Base-by-base conservation (phyloP, 805 yeast species). In the Debaryomyces castellii region DNA sequence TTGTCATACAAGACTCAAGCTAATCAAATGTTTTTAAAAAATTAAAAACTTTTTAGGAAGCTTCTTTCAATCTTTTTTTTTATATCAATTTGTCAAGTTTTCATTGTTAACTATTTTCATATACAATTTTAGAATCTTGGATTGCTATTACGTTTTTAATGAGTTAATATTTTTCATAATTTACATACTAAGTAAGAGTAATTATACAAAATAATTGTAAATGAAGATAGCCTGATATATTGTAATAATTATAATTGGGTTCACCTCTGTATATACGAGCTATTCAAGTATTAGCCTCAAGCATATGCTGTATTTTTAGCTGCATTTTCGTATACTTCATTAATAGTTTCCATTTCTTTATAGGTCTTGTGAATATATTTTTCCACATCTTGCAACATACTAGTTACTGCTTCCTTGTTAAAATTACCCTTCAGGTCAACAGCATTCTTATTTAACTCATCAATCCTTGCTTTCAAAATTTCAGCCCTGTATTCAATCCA, bases 401-500 rank as follows among this genome's bases (percentile, higher is more conserved):
- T 49, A 16, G 57, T 58, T 17, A 57, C 47, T 12, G 45, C 45
- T 3, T 57, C 58, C 50, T 67, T 69, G 39, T 62, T 54, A 44
- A 69, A 69, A 1, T 38, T 34, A 1, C 57, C 60, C 1, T 44
- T 39, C n/a, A 41, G 45, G 17, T 45, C 50, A 17, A 41, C 47
- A 25, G 54, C 34, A 4, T 40, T 41, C 2, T 45, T 45, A 22
- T 54, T 57, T 47, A 66, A 52, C 14, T 42, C 35, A 20, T 60
- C 55, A 37, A 66, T 55, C 24, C 67, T 57, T 14, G 53, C 51
- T 39, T 57, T 59, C 27, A 67, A 41, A 23, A 64, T 47, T 1
- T 64, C 58, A 27, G 55, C 46, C 40, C 75, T 51, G 49, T 60
- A 64, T 14, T 55, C 48, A 23, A 69, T 55, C 75, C 75, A 70